Percentiles rank a stretch among this genome's conserved stretches.
Conservation (phyloP, 306 rosid genomes). For the Senna siamea region DNA sequence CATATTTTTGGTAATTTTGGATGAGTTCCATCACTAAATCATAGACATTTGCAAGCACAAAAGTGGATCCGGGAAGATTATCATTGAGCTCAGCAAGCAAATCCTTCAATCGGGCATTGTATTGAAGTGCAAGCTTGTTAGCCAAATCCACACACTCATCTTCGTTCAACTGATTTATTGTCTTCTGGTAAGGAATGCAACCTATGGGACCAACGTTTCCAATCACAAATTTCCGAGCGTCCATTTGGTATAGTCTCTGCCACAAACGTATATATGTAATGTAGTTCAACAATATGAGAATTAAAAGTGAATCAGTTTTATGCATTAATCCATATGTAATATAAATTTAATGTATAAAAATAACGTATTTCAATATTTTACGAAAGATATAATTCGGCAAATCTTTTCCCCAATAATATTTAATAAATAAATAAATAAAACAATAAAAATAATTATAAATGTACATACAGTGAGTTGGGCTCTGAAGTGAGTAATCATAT, state of each 20-base stretch:
- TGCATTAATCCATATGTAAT: too few species aligned
- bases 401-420: too few species aligned
- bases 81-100: constrained; percentile 67
- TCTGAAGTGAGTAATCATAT: constrained; percentile 73
- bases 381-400: too few species aligned
- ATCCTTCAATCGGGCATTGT: constrained; percentile 76
- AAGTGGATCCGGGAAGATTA: constrained; percentile 76
- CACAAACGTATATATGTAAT: too few species aligned
- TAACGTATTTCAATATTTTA: too few species aligned
- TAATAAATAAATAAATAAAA: background rate
- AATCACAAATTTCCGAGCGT: constrained; percentile 82
- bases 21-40: constrained; percentile 75
- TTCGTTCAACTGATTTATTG: constrained; percentile 71
- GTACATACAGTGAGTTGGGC: constrained; percentile 67
- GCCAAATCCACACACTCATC: constrained; percentile 86
- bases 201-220: constrained; percentile 95
- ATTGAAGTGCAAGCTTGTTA: constrained; percentile 75
- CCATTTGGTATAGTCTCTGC: constrained; percentile 83
- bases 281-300: too few species aligned
- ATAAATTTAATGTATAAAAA: too few species aligned
- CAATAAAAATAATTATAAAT: background rate
- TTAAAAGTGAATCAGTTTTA: too few species aligned
- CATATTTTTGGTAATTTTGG: constrained; percentile 62
- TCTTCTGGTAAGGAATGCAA: constrained; percentile 91
- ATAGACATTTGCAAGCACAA: constrained; percentile 79